Percentiles rank a stretch among this genome's conserved stretches.
Evolutionary conservation across 1,284 basidiomycete species (phyloP).

Genomic region (Xerocomus cyaneibrunnescens): DNA sequence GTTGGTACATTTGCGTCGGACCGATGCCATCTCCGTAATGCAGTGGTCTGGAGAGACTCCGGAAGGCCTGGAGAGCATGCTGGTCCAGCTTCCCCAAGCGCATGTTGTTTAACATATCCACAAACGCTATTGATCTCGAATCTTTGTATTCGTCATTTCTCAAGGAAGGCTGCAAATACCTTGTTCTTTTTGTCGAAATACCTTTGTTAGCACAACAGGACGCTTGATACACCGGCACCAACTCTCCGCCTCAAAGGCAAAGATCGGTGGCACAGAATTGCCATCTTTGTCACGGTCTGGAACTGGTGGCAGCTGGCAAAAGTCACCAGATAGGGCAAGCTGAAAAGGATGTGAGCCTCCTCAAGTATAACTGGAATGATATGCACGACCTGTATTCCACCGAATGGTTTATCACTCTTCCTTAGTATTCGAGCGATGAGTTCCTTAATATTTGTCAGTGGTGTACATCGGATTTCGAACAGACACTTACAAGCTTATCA

Average conservation of each 20-base stretch:
- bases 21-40: conserved; percentile 70
- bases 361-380: not conserved
- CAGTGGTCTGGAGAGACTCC: conserved; percentile 57
- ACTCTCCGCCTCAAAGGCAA: conserved; percentile 86
- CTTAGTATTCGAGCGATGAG: conserved; percentile 62
- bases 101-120: conserved; percentile 91
- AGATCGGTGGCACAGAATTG: conserved; percentile 43
- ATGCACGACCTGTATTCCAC: conserved; percentile 83
- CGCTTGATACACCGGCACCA: conserved; percentile 81
- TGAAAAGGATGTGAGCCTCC: conserved; percentile 17
- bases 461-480: not conserved
- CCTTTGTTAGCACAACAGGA: conserved; percentile 86
- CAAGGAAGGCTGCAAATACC: conserved; percentile 38
- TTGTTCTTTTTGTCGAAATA: conserved; percentile 79
- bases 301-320: conserved; percentile 96
- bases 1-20: conserved; percentile 75
- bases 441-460: conserved; percentile 33
- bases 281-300: conserved; percentile 39
- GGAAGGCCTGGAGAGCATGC: conserved; percentile 56
- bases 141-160: conserved; percentile 4
- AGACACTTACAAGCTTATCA: conserved; percentile 65
- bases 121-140: conserved; percentile 58
- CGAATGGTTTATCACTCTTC: conserved; percentile 73
- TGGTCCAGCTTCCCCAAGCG: conserved; percentile 67
- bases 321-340: conserved; percentile 92